A percentile compares a stretch with the other conserved stretches of the same genome.
Evolutionary conservation across 768 basidiomycete genomes (phyloP).

Genomic region (Vishniacozyma victoriae): DNA sequence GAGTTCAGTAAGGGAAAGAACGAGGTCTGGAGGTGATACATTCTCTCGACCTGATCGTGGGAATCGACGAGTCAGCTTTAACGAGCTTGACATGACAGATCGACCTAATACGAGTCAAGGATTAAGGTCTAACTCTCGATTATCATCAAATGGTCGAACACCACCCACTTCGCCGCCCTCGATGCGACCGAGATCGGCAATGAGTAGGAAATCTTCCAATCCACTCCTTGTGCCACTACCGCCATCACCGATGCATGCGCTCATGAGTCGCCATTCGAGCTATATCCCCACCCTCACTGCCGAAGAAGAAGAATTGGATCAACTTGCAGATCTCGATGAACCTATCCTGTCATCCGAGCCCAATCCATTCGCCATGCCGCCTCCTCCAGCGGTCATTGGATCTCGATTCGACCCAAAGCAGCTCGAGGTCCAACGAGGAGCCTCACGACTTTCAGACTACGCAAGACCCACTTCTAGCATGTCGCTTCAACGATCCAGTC

Average conservation of each 20-base stretch:
- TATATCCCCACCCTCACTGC: conserved; percentile 2
- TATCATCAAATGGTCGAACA: not conserved
- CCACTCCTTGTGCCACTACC: conserved; percentile 33
- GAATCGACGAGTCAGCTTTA: not conserved
- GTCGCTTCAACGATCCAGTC: no score
- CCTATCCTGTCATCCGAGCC: conserved; percentile 8
- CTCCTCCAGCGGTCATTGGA: conserved; percentile 57
- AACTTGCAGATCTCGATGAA: not conserved
- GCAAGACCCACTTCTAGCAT: not conserved
- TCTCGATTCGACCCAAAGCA: conserved; percentile 79
- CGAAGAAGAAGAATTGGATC: not conserved
- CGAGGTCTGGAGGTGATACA: conserved; percentile 5
- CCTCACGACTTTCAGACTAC: not conserved
- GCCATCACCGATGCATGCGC: conserved; percentile 9
- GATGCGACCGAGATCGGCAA: not conserved
- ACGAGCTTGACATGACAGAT: not conserved
- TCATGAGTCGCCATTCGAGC: not conserved
- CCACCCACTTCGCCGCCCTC: not conserved
- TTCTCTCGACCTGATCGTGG: not conserved
- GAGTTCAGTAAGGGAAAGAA: not conserved
- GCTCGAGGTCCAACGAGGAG: conserved; percentile 32
- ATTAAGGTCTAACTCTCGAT: not conserved
- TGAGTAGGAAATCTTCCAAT: not conserved
- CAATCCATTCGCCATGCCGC: conserved; percentile 65
- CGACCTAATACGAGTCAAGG: not conserved